Evolutionary conservation across 2,329 filamentous ascomycete genomes (phyloP).

Genomic region (Botryosphaeria dothidea): DNA sequence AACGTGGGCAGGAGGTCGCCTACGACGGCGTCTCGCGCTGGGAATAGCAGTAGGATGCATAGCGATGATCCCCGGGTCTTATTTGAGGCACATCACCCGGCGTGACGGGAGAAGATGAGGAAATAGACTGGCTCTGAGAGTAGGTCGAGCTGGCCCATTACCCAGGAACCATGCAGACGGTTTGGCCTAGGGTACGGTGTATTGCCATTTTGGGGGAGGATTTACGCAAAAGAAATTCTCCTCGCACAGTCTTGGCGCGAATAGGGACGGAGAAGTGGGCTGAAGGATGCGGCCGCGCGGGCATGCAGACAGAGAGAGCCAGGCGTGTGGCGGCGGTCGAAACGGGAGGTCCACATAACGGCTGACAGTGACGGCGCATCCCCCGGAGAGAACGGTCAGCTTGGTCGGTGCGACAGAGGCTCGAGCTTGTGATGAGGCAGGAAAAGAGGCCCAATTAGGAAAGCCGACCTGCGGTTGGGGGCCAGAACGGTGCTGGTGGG

Average conservation of each 20-base stretch:
- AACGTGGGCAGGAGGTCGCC: background rate
- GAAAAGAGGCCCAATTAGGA: background rate
- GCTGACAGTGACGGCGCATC: background rate
- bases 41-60: background rate
- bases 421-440: constrained; percentile 7
- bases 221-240: constrained; percentile 2
- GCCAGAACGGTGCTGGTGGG: background rate
- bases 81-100: constrained; percentile 1
- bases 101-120: background rate
- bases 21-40: background rate
- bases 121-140: background rate
- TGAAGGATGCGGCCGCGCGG: background rate
- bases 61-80: background rate
- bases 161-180: background rate
- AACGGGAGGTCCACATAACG: constrained; percentile 2
- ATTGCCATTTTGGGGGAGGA: background rate
- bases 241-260: background rate
- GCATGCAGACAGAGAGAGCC: background rate
- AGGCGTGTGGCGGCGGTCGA: background rate
- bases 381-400: background rate
- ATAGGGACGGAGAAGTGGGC: background rate
- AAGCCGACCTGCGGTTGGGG: background rate
- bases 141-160: background rate
- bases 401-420: background rate
- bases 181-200: background rate